Base-by-base conservation (phyloP, 331 rosid species). In the Cydonia oblonga region DNA sequence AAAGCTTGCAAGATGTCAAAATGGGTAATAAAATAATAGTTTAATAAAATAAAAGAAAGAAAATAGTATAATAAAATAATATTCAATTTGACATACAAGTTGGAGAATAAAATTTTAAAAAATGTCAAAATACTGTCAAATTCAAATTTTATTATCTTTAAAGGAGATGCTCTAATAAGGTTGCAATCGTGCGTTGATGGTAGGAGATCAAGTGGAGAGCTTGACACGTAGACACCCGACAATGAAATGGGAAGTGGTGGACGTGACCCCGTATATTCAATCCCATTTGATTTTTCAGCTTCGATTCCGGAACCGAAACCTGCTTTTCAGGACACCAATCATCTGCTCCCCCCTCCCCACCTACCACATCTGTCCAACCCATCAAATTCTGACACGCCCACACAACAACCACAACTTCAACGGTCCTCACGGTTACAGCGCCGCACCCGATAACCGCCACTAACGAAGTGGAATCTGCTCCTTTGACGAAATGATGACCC, bases 181-280 rank as follows among this genome's bases (percentile, higher is more conserved):
- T 58, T 30, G 42, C 52, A n/a, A 40, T 33, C 54, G 19, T 28
- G 35, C 18, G 19, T 14, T 7, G 22, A 57, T 58, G 28, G 75
- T 18, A 18, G 57, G 25, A 58, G 40, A 57, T 58, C 40, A 38
- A 33, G 54, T 9, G 26, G 71, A 53, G 66, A 35, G 46, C 18
- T 12, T 5, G 72, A 75, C 72, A 28, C 72, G 66, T 58, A 25
- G 33, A 25, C 67, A 4, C 44, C 59, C 15, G 68, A 66, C 79
- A 40, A 57, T 14, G 79, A 56, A 59, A 67, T 49, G 30, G 16
- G 73, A 75, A 13, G 68, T 51, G 61, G 61, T 67, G 79, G 79
- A 75, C 79, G 68, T 75, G 10, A 57, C 40, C 13, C 5, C 28
- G 66, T 51, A 75, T 75, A 67, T 67, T 75, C 79, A 75, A 40